Percentiles rank a stretch among this genome's conserved stretches.
These are phyloP conservation scores for Acrasis kona DNA, from an alignment of 78 protist genomes.

Conservation along the genomic window DNA sequence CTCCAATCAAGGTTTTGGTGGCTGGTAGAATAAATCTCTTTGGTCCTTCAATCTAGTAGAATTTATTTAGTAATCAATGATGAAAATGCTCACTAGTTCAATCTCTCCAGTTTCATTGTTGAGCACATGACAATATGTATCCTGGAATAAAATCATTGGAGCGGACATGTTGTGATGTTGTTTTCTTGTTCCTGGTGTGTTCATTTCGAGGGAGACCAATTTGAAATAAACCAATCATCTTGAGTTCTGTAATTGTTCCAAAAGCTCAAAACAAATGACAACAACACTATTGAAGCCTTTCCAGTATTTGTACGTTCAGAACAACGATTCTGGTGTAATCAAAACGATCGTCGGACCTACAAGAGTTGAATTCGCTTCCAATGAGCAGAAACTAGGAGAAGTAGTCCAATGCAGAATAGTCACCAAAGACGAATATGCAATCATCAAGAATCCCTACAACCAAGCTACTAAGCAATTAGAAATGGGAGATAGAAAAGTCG, in stretches of 20 bases:
- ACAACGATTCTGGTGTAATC: background rate
- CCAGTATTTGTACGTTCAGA: background rate
- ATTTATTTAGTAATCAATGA: no score
- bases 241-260: background rate
- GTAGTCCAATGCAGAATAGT: background rate
- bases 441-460: slow-evolving; percentile 12
- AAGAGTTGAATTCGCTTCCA: background rate
- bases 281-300: background rate
- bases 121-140: background rate
- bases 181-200: background rate
- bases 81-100: no score
- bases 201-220: no score
- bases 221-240: no score
- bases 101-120: background rate
- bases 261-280: background rate
- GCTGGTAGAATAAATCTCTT: background rate
- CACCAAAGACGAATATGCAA: slow-evolving; percentile 13
- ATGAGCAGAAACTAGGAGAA: background rate
- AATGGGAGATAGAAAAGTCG: slow-evolving; percentile 14
- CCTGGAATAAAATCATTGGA: background rate
- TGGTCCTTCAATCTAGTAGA: background rate
- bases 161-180: background rate
- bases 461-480: background rate
- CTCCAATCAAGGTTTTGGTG: background rate
- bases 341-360: background rate